These are phyloP conservation scores for Lactifluus hygrophoroides DNA, from an alignment of 768 basidiomycete species.

Conservation along the genomic window DNA sequence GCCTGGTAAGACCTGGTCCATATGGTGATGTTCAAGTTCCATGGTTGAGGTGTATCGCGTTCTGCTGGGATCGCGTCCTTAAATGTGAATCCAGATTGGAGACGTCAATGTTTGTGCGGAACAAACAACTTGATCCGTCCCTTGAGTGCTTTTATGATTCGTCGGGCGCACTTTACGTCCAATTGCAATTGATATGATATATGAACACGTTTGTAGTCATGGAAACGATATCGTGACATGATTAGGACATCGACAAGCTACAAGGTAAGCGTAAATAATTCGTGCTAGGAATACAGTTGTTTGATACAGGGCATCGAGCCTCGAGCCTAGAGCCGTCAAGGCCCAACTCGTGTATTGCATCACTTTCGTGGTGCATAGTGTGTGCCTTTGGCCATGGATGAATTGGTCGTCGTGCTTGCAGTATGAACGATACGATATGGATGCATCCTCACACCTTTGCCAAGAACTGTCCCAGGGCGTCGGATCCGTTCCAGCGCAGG, in stretches of 20 bases:
- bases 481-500: constrained; percentile 40
- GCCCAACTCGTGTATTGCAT: neutral
- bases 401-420: neutral
- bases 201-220: neutral
- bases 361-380: constrained; percentile 7
- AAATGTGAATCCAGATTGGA: neutral
- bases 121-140: neutral
- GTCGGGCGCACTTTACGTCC: neutral
- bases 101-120: neutral
- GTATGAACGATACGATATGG: constrained; percentile 42
- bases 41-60: neutral
- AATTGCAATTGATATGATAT: too few species aligned
- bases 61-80: neutral
- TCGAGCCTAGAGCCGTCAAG: constrained; percentile 1
- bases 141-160: neutral
- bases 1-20: constrained; percentile 74
- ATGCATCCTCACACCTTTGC: constrained; percentile 42
- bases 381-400: neutral
- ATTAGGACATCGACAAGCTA: neutral
- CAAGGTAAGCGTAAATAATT: neutral
- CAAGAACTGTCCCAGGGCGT: constrained; percentile 32
- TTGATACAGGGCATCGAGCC: constrained; percentile 1
- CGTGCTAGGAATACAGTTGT: constrained; percentile 13
- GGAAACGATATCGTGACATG: neutral
- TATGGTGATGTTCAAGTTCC: constrained; percentile 25